Conservation (phyloP, 1,139 yeast species). For the Kurtzmaniella quercitrusa region DNA sequence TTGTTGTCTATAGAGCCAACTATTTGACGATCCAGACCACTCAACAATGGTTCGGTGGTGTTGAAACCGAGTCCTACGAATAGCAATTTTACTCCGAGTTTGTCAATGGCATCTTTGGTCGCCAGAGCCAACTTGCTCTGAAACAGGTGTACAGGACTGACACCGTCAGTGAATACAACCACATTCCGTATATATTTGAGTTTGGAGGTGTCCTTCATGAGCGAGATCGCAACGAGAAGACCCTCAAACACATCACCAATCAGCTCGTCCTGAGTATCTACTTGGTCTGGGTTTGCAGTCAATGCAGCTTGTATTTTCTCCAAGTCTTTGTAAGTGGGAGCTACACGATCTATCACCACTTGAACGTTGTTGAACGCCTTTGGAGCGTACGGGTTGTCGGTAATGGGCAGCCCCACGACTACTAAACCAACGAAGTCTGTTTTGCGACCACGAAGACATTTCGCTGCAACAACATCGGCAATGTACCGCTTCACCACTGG, state of each 20-base stretch:
- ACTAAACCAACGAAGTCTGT: conserved; percentile 52
- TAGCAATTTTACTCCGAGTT: conserved; percentile 20
- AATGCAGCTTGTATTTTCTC: conserved; percentile 8
- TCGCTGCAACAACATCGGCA: conserved; percentile 36
- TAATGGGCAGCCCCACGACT: conserved; percentile 29
- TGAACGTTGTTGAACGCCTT: conserved; percentile 24
- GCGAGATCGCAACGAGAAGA: conserved; percentile 25
- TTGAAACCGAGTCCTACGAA: conserved; percentile 30
- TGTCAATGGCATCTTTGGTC: conserved; percentile 16
- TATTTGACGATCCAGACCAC: conserved; percentile 7
- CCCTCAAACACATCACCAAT: conserved; percentile 26
- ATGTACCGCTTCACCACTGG: conserved; percentile 38
- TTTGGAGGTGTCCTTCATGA: conserved; percentile 24
- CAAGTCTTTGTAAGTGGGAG: conserved; percentile 21
- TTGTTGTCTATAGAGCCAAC: conserved; percentile 1
- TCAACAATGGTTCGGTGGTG: not conserved
- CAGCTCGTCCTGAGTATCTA: conserved; percentile 5
- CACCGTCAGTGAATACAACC: conserved; percentile 43
- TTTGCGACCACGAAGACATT: conserved; percentile 49
- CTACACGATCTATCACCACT: conserved; percentile 19
- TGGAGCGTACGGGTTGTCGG: conserved; percentile 18
- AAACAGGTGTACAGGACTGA: conserved; percentile 10
- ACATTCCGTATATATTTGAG: conserved; percentile 35
- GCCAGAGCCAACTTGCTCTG: conserved; percentile 13
- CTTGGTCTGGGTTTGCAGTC: conserved; percentile 8